Base-by-base conservation (phyloP, 2,329 filamentous ascomycete genomes). In the Apiospora malaysiana region DNA sequence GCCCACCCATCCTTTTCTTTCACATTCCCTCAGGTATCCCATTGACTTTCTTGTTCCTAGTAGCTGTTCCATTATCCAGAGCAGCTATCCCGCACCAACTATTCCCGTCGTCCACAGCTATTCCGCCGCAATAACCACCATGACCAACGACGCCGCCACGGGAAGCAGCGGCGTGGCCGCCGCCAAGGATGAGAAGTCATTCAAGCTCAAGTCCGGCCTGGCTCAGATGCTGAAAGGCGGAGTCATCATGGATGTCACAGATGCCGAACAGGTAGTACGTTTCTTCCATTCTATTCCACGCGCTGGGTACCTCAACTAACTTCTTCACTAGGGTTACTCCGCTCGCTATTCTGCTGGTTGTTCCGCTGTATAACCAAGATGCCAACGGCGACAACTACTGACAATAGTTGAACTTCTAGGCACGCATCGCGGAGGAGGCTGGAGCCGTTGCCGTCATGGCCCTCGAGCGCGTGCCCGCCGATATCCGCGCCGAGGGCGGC, bases 161-260 rank as follows among this genome's bases (percentile, higher is more conserved):
- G 69, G 67, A 68, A 65, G 70, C 72, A 75, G 71, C 74, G 72
- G 72, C 72, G 63, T 71, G 23, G 59, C 71, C 70, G 51, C 66
- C 4, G 70, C 71, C 70, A 59, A 72, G 71, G 73, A 74, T 71
- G 72, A 83, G 76, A 84, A 82, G 75, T 87, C 90, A 82, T 97
- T 98, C 83, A 91, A 91, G 76, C 92, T 98, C 88, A 99, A 99
- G 89, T 93, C 94, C 69, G 96, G 95, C 72, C 87, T 99, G 75
- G 96, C 96, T 32, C 93, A 97, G 83, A 99, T 99, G 96, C 87
- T 98, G 84, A 98, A 98, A 88, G 96, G 96, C 81, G 96, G 96
- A 78, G 96, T 99, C 75, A 99, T 99, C 84, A 99, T 99, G 96
- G 96, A 99, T 83, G 96, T 98, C 71, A 94, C 97, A 74, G 94